Base-by-base conservation (phyloP, 257 asterid species). In the Plantago elongata region DNA sequence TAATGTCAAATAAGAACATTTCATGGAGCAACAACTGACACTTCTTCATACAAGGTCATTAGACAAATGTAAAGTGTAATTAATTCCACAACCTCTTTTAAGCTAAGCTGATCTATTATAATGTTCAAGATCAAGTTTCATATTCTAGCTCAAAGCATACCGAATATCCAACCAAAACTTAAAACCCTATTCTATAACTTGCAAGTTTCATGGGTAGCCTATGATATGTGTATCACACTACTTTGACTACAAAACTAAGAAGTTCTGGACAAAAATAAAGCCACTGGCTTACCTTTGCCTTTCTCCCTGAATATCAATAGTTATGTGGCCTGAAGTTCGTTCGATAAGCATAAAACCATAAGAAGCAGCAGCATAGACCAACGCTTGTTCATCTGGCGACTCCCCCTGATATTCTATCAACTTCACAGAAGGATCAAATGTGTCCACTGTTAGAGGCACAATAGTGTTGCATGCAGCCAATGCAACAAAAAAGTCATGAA, bases 311-410 rank as follows among this genome's bases (percentile, higher is more conserved):
- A 93, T 72, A 75, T 83, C 84, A 62, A 93, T 79, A 47, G 79
- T 82, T 58, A 93, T 87, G 79, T 89, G 88, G 48, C 97, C 99
- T 3, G 99, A 93, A 49, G 96, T 82, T 66, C 99, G 79, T 81
- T 93, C 97, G 42, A 89, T 71, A 46, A 93, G 97, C 99, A 87
- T 89, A 73, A 87, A 89, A 51, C 97, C 99, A 70, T 87, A 89
- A 17, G 94, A 73, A 12, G 97, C 97, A 68, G 99, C 96, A 51
- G 99, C 97, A 81, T 85, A 89, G 45, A 78, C 97, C 81, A 93
- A 75, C 62, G 99, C 96, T 81, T 93, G 99, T 72, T 93, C 99
- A 79, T 93, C 99, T 5, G 99, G 99, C 59, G 99, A 93, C 76
- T 93, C 99, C 54, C 99, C 99, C 60, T 93, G 97, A 74, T 87